phyloP scores from a whole-genome alignment of 768 basidiomycete species.

The Cubamyces sp. region DNA sequence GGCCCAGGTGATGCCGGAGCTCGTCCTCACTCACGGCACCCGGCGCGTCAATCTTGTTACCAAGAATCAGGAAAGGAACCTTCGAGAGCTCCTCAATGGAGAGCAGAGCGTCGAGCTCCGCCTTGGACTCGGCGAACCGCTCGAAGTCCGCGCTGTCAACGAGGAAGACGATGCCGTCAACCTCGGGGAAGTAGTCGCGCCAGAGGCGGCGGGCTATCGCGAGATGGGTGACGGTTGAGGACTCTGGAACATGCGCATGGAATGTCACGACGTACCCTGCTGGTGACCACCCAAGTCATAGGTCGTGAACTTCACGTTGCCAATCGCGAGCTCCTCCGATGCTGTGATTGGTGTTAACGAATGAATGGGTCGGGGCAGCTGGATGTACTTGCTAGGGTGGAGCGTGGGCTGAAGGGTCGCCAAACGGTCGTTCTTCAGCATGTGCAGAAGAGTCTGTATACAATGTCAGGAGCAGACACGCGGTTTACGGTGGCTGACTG shows the following conservation, averaged over 20 bases:
- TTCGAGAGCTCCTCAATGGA: slow-evolving; percentile 94
- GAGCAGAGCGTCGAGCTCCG: slow-evolving; percentile 94
- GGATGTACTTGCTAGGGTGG: slow-evolving; percentile 78
- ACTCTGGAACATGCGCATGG: neutral
- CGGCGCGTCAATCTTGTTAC: slow-evolving; percentile 99
- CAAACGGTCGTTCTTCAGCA: slow-evolving; percentile 98
- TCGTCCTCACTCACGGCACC: slow-evolving; percentile 98
- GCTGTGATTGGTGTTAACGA: slow-evolving; percentile 52
- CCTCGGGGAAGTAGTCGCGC: slow-evolving; percentile 99
- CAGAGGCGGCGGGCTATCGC: slow-evolving; percentile 89
- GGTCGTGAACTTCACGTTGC: slow-evolving; percentile 98
- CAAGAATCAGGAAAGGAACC: slow-evolving; percentile 97
- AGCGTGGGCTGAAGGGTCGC: slow-evolving; percentile 98
- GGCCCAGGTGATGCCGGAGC: slow-evolving; percentile 89
- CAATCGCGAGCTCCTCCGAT: slow-evolving; percentile 98
- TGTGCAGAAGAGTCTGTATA: slow-evolving; percentile 88
- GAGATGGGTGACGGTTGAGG: neutral
- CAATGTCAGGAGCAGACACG: neutral
- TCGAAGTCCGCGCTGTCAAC: slow-evolving; percentile 98
- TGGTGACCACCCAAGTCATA: slow-evolving; percentile 98
- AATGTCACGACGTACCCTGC: slow-evolving; percentile 63
- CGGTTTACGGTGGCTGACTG: neutral
- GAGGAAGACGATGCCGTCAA: slow-evolving; percentile 97
- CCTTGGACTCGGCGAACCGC: slow-evolving; percentile 95
- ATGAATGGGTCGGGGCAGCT: slow-evolving; percentile 13